These are phyloP conservation scores for Akebia trifoliata DNA, from an alignment of 164 flowering plant genomes.

Conservation along the genomic window DNA sequence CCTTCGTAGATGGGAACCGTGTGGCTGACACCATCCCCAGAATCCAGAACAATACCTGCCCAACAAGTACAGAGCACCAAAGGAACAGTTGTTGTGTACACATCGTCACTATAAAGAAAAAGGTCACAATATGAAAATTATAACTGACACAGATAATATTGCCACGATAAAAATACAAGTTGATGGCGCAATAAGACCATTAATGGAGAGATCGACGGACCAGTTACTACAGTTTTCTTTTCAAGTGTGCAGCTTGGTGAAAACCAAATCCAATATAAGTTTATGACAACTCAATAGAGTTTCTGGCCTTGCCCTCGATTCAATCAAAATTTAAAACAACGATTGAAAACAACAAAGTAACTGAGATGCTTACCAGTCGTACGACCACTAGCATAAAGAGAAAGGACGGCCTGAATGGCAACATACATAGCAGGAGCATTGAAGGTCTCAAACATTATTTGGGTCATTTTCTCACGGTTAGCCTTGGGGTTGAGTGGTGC, in stretches of 20 bases:
- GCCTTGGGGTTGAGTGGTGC: conserved; percentile 20
- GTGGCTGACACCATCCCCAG: conserved; percentile 19
- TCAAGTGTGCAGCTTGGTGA: too few species aligned
- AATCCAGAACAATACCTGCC: conserved; percentile 12
- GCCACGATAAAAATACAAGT: too few species aligned
- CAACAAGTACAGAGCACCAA: not conserved
- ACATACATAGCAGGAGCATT: conserved; percentile 15
- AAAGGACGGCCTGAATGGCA: conserved; percentile 16
- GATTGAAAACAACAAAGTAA: not conserved
- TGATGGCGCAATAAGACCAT: too few species aligned
- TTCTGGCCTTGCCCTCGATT: too few species aligned
- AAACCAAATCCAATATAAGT: too few species aligned
- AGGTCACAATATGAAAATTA: not conserved
- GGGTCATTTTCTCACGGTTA: conserved; percentile 17
- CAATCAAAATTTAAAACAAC: not conserved
- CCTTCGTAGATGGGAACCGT: conserved; percentile 17
- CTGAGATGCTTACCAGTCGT: conserved; percentile 17
- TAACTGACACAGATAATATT: too few species aligned
- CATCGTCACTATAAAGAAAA: not conserved
- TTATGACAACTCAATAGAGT: too few species aligned
- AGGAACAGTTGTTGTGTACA: not conserved
- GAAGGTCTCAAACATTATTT: conserved; percentile 14
- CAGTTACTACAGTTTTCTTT: too few species aligned
- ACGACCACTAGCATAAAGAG: conserved; percentile 24
- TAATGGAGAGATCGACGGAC: too few species aligned